Evolutionary conservation across 2,329 filamentous ascomycete species (phyloP).

Genomic region (Cytospora schulzeri): DNA sequence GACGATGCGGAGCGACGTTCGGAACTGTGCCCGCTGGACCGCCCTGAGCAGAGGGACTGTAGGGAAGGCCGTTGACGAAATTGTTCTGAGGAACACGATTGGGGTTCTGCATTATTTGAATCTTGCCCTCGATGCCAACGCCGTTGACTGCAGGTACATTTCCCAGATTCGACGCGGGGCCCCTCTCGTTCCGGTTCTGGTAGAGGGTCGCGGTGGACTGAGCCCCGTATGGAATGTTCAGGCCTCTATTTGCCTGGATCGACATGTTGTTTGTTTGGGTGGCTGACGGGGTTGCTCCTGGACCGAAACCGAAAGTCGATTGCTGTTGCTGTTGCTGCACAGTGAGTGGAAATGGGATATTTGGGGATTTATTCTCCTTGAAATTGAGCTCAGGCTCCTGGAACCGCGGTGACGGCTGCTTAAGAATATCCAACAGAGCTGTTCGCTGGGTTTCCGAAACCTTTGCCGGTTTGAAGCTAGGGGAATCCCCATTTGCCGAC

Average conservation of each 20-base stretch:
- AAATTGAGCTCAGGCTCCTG: slow-evolving; percentile 9
- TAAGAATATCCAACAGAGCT: slow-evolving; percentile 57
- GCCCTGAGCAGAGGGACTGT: slow-evolving; percentile 11
- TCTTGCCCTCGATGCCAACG: slow-evolving; percentile 3
- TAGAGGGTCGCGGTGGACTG: slow-evolving; percentile 14
- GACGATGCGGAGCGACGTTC: slow-evolving; percentile 36
- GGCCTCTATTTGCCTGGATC: slow-evolving; percentile 36
- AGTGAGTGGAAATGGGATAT: slow-evolving; percentile 12
- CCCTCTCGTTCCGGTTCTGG: slow-evolving; percentile 3
- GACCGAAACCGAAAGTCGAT: background rate
- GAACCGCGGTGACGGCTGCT: slow-evolving; percentile 39
- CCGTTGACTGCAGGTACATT: slow-evolving; percentile 6
- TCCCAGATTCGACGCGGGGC: background rate
- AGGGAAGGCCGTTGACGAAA: slow-evolving; percentile 8
- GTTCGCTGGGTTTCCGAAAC: slow-evolving; percentile 48
- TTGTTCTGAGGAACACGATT: background rate
- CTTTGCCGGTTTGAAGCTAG: slow-evolving; percentile 22
- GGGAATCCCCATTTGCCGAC: slow-evolving; percentile 12
- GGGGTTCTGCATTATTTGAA: slow-evolving; percentile 1
- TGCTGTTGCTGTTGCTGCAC: slow-evolving; percentile 18
- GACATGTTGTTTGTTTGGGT: slow-evolving; percentile 37
- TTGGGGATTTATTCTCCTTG: slow-evolving; percentile 20
- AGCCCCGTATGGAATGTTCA: slow-evolving; percentile 25
- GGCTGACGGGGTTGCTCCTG: slow-evolving; percentile 33
- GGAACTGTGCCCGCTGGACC: slow-evolving; percentile 33